Evolutionary conservation across 2,329 filamentous ascomycete species (phyloP), one percentile per base, ranked within the genome.

Genomic region (Trichocomaceae sp.): DNA sequence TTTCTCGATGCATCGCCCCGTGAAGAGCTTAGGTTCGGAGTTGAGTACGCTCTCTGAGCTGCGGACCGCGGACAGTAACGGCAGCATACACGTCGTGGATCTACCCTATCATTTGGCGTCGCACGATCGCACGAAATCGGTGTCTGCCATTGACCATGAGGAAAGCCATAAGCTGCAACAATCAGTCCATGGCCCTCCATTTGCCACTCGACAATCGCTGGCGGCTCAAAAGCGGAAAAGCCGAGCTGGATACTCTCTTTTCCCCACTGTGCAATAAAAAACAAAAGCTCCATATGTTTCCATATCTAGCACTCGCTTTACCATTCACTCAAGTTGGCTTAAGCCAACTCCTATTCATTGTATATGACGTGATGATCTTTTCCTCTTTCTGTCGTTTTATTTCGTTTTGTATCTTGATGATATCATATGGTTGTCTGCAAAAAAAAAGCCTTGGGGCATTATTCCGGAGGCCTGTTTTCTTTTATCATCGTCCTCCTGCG

Each of bases 211-310:
- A 52, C 55, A 59, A 42, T 60, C 62, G 7, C 55, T 66, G 46
- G 42, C 59, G 20, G 58, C 54, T 17, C 69, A 64, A 55, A 65
- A 64, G 33, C 62, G 63, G 58, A 73, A 71, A 61, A 64, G 60
- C 54, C 66, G 73, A 42, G 65, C 72, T n/a, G 75, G 73, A 35
- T 76, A 76, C 60, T 76, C 74, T 41, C 67, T 74, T 45, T 74
- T 74, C 58, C 71, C 71, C 9, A 62, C 64, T 37, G 57, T 61
- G 26, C 46, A 45, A 45, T 50, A 50, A 22, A 19, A 42, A 1
- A 45, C 46, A 50, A 22, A 19, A 42, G 1, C 23, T 39, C 29
- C 4, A 35, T 29, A 29, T 45, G 37, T 50, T 42, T 35, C 37
- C 33, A 29, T 37, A 50, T 7, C 48, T 39, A 44, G 41, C 49